phyloP scores from a whole-genome alignment of 495 filamentous ascomycete genomes.

The Rostrohypoxylon terebratum region DNA sequence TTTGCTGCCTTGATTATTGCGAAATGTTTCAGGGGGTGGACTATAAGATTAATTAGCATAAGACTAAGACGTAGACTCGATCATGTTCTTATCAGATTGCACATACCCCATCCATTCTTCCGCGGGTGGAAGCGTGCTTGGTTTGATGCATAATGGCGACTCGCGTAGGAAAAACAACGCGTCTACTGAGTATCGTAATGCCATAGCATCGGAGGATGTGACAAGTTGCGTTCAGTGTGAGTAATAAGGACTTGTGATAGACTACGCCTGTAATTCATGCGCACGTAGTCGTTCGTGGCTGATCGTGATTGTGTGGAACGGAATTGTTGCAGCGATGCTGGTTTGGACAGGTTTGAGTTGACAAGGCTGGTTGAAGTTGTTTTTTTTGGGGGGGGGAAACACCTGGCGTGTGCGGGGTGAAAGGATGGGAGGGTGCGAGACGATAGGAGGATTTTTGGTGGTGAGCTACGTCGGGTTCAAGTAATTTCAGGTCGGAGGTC shows the following conservation, averaged over 20 bases:
- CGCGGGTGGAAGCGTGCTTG: slow-evolving; percentile 80
- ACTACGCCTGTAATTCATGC: slow-evolving; percentile 1
- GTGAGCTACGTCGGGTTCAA: slow-evolving; percentile 8
- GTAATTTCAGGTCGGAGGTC: not conserved
- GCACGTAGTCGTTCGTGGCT: slow-evolving; percentile 2
- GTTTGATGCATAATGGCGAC: slow-evolving; percentile 88
- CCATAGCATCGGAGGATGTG: slow-evolving; percentile 54
- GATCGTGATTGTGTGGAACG: not conserved
- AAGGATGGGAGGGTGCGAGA: slow-evolving; percentile 17
- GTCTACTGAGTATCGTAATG: slow-evolving; percentile 77
- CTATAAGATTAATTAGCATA: slow-evolving; percentile 47
- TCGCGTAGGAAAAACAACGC: slow-evolving; percentile 80
- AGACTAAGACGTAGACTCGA: not conserved
- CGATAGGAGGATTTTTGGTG: slow-evolving; percentile 25
- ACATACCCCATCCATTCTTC: slow-evolving; percentile 99
- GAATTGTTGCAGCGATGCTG: not conserved
- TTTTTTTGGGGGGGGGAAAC: not conserved
- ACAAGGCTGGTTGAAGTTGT: slow-evolving; percentile 7
- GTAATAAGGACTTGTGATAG: not conserved
- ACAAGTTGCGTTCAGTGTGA: not conserved
- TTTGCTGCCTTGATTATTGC: slow-evolving; percentile 54
- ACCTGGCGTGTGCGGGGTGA: slow-evolving; percentile 38
- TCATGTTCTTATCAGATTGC: not conserved
- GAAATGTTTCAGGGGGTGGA: slow-evolving; percentile 57
- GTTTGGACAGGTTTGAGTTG: not conserved